Evolutionary conservation across 2,329 filamentous ascomycete species (phyloP), one percentile per base, ranked within the genome.

Genomic region (Penicillium brevicompactum): DNA sequence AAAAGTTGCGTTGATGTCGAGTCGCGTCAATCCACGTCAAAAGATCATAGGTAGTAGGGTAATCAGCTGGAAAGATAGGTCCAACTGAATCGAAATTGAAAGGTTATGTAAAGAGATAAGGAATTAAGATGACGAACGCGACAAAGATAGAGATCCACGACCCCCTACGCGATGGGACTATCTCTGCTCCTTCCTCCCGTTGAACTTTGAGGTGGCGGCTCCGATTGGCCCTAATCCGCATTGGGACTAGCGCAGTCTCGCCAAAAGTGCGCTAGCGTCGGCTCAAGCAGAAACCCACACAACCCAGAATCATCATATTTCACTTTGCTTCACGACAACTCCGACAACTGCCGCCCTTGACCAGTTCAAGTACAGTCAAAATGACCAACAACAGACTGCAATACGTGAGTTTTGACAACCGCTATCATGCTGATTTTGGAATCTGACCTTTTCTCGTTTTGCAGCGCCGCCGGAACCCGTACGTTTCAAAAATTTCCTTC

Each of bases 391-490:
- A 77, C 73, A 79, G 79, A 79, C 73, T 82, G 68, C 73, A 76
- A 76, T 78, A 76, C 74, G 75, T 78, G 68, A 76, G 75, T 73
- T 50, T 57, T 43, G 40, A 45, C 50, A 34, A 53, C 7, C 31
- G 2, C 42, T 47, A 27, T 41, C 40, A 30, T 22, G 31, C 14
- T 46, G 49, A 55, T 49, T 67, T 37, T 54, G 67, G 74, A 65
- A 75, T 66, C 61, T 53, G 43, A 57, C 53, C 53, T 60, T 59
- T 56, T 58, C 47, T 57, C 44, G 14, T 31, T 49, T 30, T 57
- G 48, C 73, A 89, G 84, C 87, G 88, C 81, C 87, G 88, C 78
- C 87, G 88, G 78, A 91, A 91, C 83, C 85, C 85, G 88, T 91
- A 86, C 82, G 88, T 87, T 68, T 56, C 59, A 55, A 60, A 49